A percentile compares a stretch with the other conserved stretches of the same genome.
These are phyloP conservation scores for Penicillium sp. DNA, from an alignment of 2,329 filamentous ascomycete species.

Conservation along the genomic window DNA sequence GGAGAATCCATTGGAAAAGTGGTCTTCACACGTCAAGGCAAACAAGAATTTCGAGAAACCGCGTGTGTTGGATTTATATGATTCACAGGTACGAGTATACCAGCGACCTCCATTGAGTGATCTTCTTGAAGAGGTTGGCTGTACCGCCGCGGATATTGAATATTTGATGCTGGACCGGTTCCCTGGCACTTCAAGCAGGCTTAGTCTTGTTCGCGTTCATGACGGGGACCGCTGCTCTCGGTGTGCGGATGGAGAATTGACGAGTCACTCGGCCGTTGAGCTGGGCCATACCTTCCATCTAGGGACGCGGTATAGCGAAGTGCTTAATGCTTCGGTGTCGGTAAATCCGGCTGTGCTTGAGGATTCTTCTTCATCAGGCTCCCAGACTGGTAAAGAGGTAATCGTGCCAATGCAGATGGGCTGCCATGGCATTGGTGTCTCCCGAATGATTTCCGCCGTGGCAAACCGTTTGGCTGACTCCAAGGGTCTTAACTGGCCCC, in stretches of 20 bases:
- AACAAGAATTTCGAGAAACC: slow-evolving; percentile 26
- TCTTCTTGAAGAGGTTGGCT: slow-evolving; percentile 30
- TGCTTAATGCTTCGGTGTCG: slow-evolving; percentile 64
- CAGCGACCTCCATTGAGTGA: slow-evolving; percentile 40
- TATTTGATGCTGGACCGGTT: slow-evolving; percentile 39
- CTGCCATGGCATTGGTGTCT: slow-evolving; percentile 92
- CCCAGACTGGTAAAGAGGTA: slow-evolving; percentile 29
- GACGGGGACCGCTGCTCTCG: slow-evolving; percentile 70
- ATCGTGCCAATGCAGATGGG: slow-evolving; percentile 78
- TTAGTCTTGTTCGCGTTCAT: slow-evolving; percentile 64
- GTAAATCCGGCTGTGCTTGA: slow-evolving; percentile 34
- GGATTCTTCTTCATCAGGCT: slow-evolving; percentile 13
- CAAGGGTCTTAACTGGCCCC: slow-evolving; percentile 81
- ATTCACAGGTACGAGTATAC: slow-evolving; percentile 41
- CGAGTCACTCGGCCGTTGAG: slow-evolving; percentile 73
- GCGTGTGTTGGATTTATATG: slow-evolving; percentile 41
- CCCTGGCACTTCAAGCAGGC: slow-evolving; percentile 40
- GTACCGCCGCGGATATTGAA: slow-evolving; percentile 31
- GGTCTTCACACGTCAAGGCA: slow-evolving; percentile 44
- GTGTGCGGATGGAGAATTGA: slow-evolving; percentile 63
- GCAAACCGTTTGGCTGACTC: slow-evolving; percentile 71
- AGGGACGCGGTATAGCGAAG: slow-evolving; percentile 79
- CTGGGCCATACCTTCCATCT: slow-evolving; percentile 94
- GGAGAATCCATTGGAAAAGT: slow-evolving; percentile 56
- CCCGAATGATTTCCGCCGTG: slow-evolving; percentile 81